Conservation (phyloP, 2,329 filamentous ascomycete genomes). For the Helminthosporium solani region DNA sequence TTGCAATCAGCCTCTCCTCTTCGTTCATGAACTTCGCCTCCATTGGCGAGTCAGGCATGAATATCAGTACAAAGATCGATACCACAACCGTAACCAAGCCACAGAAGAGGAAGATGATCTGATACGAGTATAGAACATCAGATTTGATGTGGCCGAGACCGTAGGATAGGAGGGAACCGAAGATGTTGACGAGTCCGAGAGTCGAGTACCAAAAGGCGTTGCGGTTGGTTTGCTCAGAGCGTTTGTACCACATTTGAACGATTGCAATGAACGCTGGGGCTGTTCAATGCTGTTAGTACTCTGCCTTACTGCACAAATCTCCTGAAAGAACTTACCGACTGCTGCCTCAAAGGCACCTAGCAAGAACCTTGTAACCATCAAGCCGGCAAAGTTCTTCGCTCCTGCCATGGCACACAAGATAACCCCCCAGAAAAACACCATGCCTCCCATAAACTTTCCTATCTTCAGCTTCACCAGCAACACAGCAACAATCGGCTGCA, state of each 20-base stretch:
- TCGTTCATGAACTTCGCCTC: conserved; percentile 58
- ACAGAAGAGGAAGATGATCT: conserved; percentile 42
- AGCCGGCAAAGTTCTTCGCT: conserved; percentile 59
- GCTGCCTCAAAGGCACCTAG: conserved; percentile 69
- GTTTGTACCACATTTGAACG: conserved; percentile 63
- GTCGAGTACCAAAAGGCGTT: conserved; percentile 62
- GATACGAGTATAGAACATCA: conserved; percentile 38
- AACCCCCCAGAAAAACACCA: conserved; percentile 55
- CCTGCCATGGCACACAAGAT: conserved; percentile 64
- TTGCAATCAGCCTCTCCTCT: conserved; percentile 58
- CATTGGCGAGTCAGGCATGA: conserved; percentile 66
- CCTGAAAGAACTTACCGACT: conserved; percentile 33
- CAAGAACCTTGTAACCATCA: conserved; percentile 64
- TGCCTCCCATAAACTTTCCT: conserved; percentile 59
- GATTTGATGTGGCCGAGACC: conserved; percentile 60
- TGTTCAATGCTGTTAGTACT: conserved; percentile 9
- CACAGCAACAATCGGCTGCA: conserved; percentile 54
- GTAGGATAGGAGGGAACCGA: conserved; percentile 58
- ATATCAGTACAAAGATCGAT: conserved; percentile 51
- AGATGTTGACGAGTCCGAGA: conserved; percentile 60
- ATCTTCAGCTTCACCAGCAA: conserved; percentile 62
- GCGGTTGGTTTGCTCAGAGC: conserved; percentile 59
- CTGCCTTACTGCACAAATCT: background rate
- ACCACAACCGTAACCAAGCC: conserved; percentile 53
- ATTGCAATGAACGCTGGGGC: conserved; percentile 48